Base-by-base conservation (phyloP, 495 filamentous ascomycete species). In the Bombardia bombarda region DNA sequence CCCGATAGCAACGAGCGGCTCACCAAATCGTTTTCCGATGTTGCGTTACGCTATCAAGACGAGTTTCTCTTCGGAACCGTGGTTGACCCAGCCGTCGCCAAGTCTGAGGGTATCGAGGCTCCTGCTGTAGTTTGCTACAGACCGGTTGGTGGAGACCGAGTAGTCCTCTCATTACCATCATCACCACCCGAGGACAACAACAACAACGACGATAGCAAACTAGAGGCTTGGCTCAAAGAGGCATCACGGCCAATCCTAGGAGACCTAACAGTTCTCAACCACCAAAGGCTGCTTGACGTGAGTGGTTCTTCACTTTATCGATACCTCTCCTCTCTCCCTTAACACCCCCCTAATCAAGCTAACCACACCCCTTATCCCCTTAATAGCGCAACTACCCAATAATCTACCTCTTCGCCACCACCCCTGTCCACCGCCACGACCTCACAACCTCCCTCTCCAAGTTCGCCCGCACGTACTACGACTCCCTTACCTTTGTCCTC, bases 401-500 rank as follows among this genome's bases (percentile, higher is more conserved):
- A 31, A 49, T 66, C 31, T 72, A 72, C 45, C 47, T 72, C 43
- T 70, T 73, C 51, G 56, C 56, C 1, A 3, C 34, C 3, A 63
- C 53, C 7, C 46, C 56, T 19, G 30, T 24, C 7, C 53, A 67
- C 22, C 56, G 57, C 0, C 45, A 52, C 3, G 21, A 40, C 9
- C 53, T 69, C 7, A 51, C 61, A 2, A 44, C 40, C 37, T 41
- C 48, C 2, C 39, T 74, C n/a, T 57, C 52, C 28, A 56, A 53
- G 20, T 46, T 70, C 8, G 69, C 67, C 0, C 53, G 50, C 16
- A 61, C 52, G 42, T 67, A 69, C 39, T 52, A 61, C 43, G 56
- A 68, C 35, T 67, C 57, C 12, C 42, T 73, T 1, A 63, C 50
- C 2, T 61, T 63, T 13, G 59, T 63, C 9, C 38, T 61, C 0